phyloP scores from a whole-genome alignment of 2,329 filamentous ascomycete species.

The Verticillium longisporum region DNA sequence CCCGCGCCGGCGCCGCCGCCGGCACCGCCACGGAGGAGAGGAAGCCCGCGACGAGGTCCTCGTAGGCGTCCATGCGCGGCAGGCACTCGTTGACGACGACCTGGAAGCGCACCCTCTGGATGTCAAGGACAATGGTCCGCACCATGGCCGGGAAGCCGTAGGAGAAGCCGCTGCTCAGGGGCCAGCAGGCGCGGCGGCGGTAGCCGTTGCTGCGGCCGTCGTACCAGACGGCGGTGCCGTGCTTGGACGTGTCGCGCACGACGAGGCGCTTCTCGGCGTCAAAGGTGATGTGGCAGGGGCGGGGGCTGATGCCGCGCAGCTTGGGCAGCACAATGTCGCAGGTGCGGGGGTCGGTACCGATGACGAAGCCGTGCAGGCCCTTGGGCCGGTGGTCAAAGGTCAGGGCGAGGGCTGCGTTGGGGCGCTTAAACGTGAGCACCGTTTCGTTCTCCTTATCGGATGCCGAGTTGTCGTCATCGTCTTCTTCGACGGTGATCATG shows the following conservation, averaged over 20 bases:
- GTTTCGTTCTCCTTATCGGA: conserved; percentile 9
- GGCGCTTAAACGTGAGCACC: conserved; percentile 3
- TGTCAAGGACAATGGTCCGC: conserved; percentile 27
- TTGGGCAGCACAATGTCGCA: conserved; percentile 30
- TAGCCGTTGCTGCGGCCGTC: conserved; percentile 32
- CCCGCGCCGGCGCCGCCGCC: neutral
- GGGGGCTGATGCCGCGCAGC: conserved; percentile 23
- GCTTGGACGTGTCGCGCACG: conserved; percentile 28
- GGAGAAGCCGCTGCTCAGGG: conserved; percentile 23
- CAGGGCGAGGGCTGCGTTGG: conserved; percentile 23
- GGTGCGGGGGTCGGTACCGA: conserved; percentile 26
- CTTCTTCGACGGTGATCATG: conserved; percentile 2
- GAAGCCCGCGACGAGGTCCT: conserved; percentile 25
- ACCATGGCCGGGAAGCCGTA: conserved; percentile 25
- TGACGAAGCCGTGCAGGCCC: conserved; percentile 26
- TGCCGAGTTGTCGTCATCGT: conserved; percentile 1
- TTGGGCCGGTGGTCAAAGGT: conserved; percentile 25
- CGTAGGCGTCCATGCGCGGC: conserved; percentile 23
- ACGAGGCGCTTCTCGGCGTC: conserved; percentile 29
- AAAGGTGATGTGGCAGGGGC: conserved; percentile 31
- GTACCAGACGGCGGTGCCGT: conserved; percentile 34
- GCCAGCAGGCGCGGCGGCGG: conserved; percentile 26
- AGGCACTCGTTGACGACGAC: conserved; percentile 29
- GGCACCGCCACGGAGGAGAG: conserved; percentile 3
- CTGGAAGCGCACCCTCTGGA: conserved; percentile 31